Evolutionary conservation across 2,329 filamentous ascomycete genomes (phyloP).

Genomic region (Fusarium tricinctum): DNA sequence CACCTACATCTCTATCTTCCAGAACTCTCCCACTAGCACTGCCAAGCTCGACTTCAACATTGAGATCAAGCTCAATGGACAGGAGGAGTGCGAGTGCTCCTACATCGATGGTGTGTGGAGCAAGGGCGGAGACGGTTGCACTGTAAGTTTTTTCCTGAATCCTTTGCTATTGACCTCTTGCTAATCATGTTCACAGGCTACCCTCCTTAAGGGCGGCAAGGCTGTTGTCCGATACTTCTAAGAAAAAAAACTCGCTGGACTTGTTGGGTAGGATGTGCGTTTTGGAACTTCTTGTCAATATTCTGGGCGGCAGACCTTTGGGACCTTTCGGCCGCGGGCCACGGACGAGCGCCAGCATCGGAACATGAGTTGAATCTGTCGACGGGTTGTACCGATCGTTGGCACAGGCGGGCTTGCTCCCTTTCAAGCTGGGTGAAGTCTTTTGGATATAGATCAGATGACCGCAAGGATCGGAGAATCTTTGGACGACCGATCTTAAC

Average conservation of each 20-base stretch:
- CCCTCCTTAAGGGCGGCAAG: conserved; percentile 57
- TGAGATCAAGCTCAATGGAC: conserved; percentile 74
- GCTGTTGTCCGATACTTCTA: conserved; percentile 63
- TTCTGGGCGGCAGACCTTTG: conserved; percentile 48
- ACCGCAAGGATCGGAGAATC: conserved; percentile 35
- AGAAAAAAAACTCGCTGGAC: conserved; percentile 15
- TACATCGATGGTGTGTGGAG: conserved; percentile 75
- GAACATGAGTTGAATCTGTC: conserved; percentile 28
- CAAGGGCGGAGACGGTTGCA: conserved; percentile 77
- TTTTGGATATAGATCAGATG: conserved; percentile 42
- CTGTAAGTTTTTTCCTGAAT: conserved; percentile 68
- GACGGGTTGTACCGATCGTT: conserved; percentile 20
- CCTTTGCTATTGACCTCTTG: conserved; percentile 39
- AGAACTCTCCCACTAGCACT: conserved; percentile 81
- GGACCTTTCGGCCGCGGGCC: conserved; percentile 39
- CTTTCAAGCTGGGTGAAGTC: conserved; percentile 43
- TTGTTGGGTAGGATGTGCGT: conserved; percentile 42
- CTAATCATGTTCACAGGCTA: conserved; percentile 57
- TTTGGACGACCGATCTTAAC: conserved; percentile 35
- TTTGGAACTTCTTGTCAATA: conserved; percentile 56
- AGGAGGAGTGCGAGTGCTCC: conserved; percentile 71
- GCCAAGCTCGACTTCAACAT: conserved; percentile 83
- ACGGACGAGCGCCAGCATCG: conserved; percentile 39
- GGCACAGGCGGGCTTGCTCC: conserved; percentile 33
- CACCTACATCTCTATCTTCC: conserved; percentile 87